These are phyloP conservation scores for Quercus rubra DNA, from an alignment of 306 rosid genomes.

Conservation along the genomic window DNA sequence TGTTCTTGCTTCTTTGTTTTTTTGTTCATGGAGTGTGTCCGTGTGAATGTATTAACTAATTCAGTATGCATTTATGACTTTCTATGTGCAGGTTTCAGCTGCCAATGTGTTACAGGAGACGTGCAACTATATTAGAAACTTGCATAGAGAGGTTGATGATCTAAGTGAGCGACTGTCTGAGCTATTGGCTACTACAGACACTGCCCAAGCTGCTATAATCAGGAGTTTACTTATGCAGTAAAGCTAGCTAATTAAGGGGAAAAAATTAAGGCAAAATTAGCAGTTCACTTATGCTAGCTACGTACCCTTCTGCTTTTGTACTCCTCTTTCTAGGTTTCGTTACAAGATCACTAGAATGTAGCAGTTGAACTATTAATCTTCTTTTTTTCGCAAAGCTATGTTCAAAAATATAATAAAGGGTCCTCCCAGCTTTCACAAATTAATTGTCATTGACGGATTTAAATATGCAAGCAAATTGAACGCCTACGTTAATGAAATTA, in stretches of 20 bases:
- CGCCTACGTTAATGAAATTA: no score
- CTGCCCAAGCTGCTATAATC: conserved; percentile 89
- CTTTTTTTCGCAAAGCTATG: not conserved
- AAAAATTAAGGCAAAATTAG: not conserved
- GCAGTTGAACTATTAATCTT: not conserved
- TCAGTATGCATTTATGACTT: not conserved
- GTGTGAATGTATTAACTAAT: not conserved
- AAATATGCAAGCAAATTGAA: no score
- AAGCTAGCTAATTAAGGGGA: not conserved
- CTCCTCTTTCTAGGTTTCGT: not conserved
- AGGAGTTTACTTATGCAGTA: conserved; percentile 77
- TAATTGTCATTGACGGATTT: no score
- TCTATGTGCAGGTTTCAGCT: conserved; percentile 59
- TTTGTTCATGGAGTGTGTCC: no score
- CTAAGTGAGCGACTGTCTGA: conserved; percentile 81
- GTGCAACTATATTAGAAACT: conserved; percentile 76
- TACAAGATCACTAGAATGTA: not conserved
- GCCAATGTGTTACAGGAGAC: conserved; percentile 78
- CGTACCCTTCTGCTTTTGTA: not conserved
- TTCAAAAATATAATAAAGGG: not conserved
- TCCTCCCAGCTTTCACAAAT: not conserved
- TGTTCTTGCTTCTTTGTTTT: no score
- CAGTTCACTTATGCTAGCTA: not conserved
- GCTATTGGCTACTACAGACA: conserved; percentile 73
- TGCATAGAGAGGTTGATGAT: conserved; percentile 88